Evolutionary conservation across 1,139 yeast genomes (phyloP), one percentile per base, ranked within the genome.

Genomic region (Yamadazyma pseudoaaseri): DNA sequence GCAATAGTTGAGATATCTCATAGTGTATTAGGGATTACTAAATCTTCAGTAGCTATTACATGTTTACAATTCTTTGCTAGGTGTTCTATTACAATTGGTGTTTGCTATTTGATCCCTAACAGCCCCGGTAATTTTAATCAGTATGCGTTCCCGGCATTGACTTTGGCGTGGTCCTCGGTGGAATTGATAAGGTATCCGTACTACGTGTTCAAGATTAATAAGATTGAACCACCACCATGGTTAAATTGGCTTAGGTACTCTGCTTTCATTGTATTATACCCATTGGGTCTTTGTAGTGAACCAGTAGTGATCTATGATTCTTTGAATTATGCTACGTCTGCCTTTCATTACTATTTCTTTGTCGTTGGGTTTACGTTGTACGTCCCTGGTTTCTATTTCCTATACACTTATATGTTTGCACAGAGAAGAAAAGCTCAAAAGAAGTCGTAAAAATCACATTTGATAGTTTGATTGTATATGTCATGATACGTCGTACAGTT

Each of bases 61-160:
- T 28, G 52, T 3, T 47, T 65, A 16, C 70, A 65, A 43, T 59
- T 61, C 24, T 44, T 56, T 27, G 70, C 70, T 2, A 45, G 71
- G 23, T 46, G 55, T 25, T 42, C 58, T 22, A 63, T 65, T 20
- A 54, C 63, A 8, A 31, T 56, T 25, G 70, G 69, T 1, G 55
- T 64, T 7, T 54, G 60, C 28, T 56, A 52, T 31, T 37, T 42
- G 10, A 44, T 60, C 9, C 71, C 72, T 5, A 38, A 49, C 9
- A 53, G 62, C 15, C 57, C 63, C 1, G 71, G 65, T 2, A 65
- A 64, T 44, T 64, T 36, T 36, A 44, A 48, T 34, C 30, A 43
- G 6, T 26, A 30, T 14, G 54, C 58, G 5, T 65, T 56, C 35
- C 48, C 55, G 2, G 56, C 52, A 1, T 41, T 65, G 14, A 37